phyloP scores from a whole-genome alignment of 768 basidiomycete genomes.

The Lyophyllum decastes region DNA sequence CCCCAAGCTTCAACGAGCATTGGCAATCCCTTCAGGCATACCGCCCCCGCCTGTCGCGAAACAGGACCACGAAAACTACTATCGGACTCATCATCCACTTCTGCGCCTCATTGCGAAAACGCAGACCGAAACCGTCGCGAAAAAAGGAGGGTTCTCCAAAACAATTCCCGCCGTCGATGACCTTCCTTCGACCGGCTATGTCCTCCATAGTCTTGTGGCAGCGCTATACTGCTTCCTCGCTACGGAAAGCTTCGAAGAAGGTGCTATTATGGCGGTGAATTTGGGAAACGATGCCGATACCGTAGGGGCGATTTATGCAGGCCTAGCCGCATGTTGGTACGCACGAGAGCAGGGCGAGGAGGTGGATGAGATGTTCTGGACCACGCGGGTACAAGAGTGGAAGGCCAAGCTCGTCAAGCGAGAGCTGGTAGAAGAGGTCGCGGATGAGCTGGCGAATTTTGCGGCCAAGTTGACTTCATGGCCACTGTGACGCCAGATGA shows the following conservation, averaged over 20 bases:
- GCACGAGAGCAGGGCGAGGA: constrained; percentile 23
- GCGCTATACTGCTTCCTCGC: constrained; percentile 48
- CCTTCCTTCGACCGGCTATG: constrained; percentile 41
- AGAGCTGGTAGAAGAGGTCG: constrained; percentile 37
- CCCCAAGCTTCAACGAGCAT: constrained; percentile 28
- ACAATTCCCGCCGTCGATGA: constrained; percentile 29
- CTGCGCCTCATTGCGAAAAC: constrained; percentile 34
- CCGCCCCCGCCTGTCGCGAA: constrained; percentile 17
- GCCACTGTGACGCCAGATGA: background rate
- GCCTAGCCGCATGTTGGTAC: constrained; percentile 47
- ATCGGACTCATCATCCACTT: constrained; percentile 36
- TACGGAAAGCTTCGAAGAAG: constrained; percentile 43
- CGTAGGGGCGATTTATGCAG: constrained; percentile 46
- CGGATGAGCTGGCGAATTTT: constrained; percentile 33
- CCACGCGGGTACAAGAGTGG: constrained; percentile 36
- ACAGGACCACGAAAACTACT: constrained; percentile 33
- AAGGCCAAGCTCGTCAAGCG: constrained; percentile 28
- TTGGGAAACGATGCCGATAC: constrained; percentile 47
- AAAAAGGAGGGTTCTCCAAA: constrained; percentile 19
- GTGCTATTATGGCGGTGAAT: constrained; percentile 46
- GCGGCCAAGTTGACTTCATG: background rate
- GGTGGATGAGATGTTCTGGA: constrained; percentile 35
- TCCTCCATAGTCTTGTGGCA: constrained; percentile 39
- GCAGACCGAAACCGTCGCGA: constrained; percentile 9
- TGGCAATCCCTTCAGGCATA: constrained; percentile 29